Percentiles rank a stretch among this genome's conserved stretches.
phyloP scores from a whole-genome alignment of 805 yeast species.

The Candida qinlingensis region DNA sequence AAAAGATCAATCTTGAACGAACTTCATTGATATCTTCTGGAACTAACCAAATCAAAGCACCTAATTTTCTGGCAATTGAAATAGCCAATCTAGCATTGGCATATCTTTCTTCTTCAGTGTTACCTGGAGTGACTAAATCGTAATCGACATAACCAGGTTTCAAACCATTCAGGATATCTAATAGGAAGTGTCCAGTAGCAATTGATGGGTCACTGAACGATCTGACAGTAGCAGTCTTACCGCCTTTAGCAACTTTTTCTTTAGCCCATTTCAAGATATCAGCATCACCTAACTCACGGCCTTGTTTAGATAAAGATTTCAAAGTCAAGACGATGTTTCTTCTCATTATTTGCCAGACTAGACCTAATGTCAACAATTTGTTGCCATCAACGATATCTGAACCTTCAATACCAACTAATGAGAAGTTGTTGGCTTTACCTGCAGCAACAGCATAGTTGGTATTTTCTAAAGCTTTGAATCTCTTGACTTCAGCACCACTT shows the following conservation, averaged over 20 bases:
- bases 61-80: slow-evolving; percentile 95
- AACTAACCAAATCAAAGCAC: slow-evolving; percentile 97
- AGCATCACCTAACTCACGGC: slow-evolving; percentile 71
- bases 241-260: slow-evolving; percentile 78
- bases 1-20: slow-evolving; percentile 85
- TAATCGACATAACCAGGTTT: slow-evolving; percentile 98
- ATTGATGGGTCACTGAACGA: slow-evolving; percentile 81
- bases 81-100: slow-evolving; percentile 96
- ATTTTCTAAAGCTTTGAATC: slow-evolving; percentile 94
- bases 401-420: slow-evolving; percentile 96
- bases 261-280: slow-evolving; percentile 96
- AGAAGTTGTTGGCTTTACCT: slow-evolving; percentile 88
- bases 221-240: slow-evolving; percentile 65
- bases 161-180: slow-evolving; percentile 87
- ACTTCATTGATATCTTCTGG: slow-evolving; percentile 99
- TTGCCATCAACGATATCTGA: slow-evolving; percentile 95
- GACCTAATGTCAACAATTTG: slow-evolving; percentile 80
- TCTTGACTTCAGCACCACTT: slow-evolving; percentile 66
- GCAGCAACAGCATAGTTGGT: slow-evolving; percentile 98
- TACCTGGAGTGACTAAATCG: slow-evolving; percentile 78
- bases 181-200: slow-evolving; percentile 71
- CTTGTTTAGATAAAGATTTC: slow-evolving; percentile 57
- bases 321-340: slow-evolving; percentile 87
- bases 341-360: slow-evolving; percentile 99
- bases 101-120: slow-evolving; percentile 77